Evolutionary conservation across 2,329 filamentous ascomycete species (phyloP).

Genomic region (Xylariaceae sp.): DNA sequence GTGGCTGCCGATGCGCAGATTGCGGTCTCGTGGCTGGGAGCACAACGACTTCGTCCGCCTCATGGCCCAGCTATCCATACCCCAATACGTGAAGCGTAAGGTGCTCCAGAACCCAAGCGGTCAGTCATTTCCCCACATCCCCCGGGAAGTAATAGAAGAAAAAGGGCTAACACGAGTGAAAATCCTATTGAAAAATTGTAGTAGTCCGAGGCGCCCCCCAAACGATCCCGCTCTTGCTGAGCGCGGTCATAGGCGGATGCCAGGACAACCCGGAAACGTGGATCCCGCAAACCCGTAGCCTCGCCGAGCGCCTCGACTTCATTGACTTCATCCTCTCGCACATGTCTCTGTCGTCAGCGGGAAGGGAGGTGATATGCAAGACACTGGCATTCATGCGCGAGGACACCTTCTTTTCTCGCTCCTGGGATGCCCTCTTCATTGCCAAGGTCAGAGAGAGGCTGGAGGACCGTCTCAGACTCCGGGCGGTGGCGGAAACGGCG

Average conservation of each 20-base stretch:
- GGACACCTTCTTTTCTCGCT: not conserved
- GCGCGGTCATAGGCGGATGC: not conserved
- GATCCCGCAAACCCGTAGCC: not conserved
- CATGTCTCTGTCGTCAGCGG: too few species aligned
- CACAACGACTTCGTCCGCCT: not conserved
- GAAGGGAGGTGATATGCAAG: not conserved
- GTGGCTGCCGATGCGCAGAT: not conserved
- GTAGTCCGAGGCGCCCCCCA: not conserved
- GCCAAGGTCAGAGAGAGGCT: not conserved
- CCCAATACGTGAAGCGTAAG: not conserved
- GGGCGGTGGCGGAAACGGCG: not conserved
- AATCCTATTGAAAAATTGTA: not conserved
- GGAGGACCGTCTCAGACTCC: not conserved
- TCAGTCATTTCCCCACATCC: not conserved
- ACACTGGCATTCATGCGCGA: not conserved
- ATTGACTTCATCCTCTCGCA: not conserved
- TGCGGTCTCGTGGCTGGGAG: not conserved
- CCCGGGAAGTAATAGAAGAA: too few species aligned
- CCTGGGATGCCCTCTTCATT: slow-evolving; percentile 1
- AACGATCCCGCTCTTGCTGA: not conserved
- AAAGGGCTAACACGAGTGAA: too few species aligned
- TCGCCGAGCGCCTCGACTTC: not conserved
- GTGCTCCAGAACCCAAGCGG: not conserved
- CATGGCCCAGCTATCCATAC: not conserved
- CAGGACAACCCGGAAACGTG: not conserved